Evolutionary conservation across 1,139 yeast genomes (phyloP), one percentile per base, ranked within the genome.

Genomic region (Blastobotrys apis): DNA sequence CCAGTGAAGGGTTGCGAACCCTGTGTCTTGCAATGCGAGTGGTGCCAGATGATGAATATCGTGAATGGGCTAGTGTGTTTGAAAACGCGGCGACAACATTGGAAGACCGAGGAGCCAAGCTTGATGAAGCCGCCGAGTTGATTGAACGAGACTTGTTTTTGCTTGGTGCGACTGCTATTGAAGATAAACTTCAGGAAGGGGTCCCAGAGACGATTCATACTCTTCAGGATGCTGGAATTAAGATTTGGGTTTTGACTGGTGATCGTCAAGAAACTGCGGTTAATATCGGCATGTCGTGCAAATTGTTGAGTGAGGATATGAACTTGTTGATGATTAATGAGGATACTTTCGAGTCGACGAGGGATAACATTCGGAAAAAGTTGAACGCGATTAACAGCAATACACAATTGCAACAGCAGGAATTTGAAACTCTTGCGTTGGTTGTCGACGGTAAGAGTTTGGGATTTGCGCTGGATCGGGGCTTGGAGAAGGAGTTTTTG

Each of bases 231-330:
- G 99, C 99, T 0, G 97, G 97, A 13, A 88, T 94, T 55, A 92
- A 88, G 62, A 77, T 94, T 19, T 94, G 98, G 99, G 97, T 94
- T 26, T 72, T 94, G 47, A 94, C 99, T 8, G 99, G 99, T 55
- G 99, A 94, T 63, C 77, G 96, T 60, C 98, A 92, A 63, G 99
- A 94, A 65, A 94, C 99, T n/a, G 99, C 98, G 1, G 85, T 94
- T 52, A 94, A 94, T 62, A 92, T 94, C 62, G 99, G 98, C 51
- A 88, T 92, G 97, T 85, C 95, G 55, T 94, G 98, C 71, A 87
- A 86, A 58, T 72, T 94, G 43, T 69, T 94, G 41, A 83, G 94
- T 62, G 98, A 94, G 63, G 98, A 94, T 59, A 94, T 94, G 99
- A 88, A 87, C 56, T 68, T 94, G 51, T 72, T 94, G 56, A 81